Conservation (phyloP, 2,329 filamentous ascomycete species). For the Lomentospora prolificans region DNA sequence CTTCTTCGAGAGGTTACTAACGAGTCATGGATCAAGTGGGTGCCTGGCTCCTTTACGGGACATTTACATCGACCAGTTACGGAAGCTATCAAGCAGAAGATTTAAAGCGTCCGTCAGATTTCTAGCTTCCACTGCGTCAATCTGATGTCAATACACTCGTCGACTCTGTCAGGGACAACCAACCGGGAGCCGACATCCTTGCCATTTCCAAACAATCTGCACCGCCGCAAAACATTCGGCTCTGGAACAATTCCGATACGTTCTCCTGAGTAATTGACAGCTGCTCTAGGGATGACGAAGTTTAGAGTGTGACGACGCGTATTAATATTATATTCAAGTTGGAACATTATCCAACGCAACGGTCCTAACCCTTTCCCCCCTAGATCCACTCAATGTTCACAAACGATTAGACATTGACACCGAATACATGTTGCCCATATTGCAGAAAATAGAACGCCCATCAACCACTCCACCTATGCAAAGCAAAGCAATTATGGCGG, state of each 20-base stretch:
- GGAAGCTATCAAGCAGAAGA: too few species aligned
- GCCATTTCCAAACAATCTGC: neutral
- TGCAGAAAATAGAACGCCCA: neutral
- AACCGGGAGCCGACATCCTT: neutral
- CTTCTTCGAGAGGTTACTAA: too few species aligned
- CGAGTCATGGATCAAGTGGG: too few species aligned
- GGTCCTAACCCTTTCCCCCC: neutral
- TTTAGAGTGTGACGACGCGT: neutral
- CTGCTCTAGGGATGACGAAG: neutral
- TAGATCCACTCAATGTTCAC: neutral
- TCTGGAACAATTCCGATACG: neutral
- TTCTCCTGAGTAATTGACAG: neutral
- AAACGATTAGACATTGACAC: neutral
- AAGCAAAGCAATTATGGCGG: too few species aligned
- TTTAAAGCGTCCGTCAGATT: too few species aligned
- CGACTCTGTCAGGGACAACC: neutral
- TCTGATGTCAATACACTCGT: too few species aligned
- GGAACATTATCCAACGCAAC: neutral
- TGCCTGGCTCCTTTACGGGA: too few species aligned
- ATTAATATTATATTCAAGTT: neutral
- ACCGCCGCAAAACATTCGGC: neutral
- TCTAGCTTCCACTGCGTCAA: too few species aligned
- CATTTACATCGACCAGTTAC: too few species aligned
- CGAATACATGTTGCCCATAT: neutral
- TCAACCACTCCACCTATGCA: too few species aligned